These are phyloP conservation scores for Pyrenophora seminiperda DNA, from an alignment of 2,329 filamentous ascomycete species.

Conservation along the genomic window DNA sequence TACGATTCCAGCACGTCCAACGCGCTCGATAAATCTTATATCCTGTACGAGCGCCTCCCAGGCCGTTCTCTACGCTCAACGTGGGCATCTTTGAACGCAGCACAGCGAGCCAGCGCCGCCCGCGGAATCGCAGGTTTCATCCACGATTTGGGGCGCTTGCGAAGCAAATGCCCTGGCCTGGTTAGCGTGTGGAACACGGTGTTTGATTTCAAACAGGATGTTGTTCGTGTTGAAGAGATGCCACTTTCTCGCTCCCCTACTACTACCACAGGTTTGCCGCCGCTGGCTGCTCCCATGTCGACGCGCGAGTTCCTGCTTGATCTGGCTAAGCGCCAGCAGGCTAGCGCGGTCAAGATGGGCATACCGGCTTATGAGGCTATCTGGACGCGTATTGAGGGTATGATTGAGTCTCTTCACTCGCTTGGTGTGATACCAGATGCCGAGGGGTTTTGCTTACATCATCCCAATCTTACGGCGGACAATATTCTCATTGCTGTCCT, in stretches of 20 bases:
- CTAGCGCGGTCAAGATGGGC: not conserved
- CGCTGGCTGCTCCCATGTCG: not conserved
- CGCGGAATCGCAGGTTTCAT: not conserved
- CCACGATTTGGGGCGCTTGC: not conserved
- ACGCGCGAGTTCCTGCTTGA: not conserved
- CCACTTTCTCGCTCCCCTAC: not conserved
- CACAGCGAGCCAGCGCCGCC: constrained; percentile 8
- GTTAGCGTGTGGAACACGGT: not conserved
- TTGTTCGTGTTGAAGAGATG: not conserved
- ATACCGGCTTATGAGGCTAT: not conserved
- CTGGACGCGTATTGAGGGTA: not conserved
- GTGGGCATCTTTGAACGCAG: constrained; percentile 7
- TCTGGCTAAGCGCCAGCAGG: not conserved
- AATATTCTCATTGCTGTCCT: not conserved
- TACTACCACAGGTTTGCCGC: not conserved
- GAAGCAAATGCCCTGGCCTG: not conserved
- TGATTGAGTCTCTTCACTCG: not conserved
- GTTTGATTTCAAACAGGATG: not conserved
- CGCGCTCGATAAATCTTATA: constrained; percentile 10
- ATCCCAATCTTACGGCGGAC: not conserved
- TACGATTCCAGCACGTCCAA: constrained; percentile 11
- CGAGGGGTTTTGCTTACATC: not conserved
- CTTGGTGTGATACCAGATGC: not conserved
- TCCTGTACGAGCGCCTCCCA: constrained; percentile 20
- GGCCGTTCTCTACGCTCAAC: constrained; percentile 5